A percentile compares a stretch with the other conserved stretches of the same genome.
Conservation (phyloP, 108 stramenopile genomes). For the Heterococcus sp. region DNA sequence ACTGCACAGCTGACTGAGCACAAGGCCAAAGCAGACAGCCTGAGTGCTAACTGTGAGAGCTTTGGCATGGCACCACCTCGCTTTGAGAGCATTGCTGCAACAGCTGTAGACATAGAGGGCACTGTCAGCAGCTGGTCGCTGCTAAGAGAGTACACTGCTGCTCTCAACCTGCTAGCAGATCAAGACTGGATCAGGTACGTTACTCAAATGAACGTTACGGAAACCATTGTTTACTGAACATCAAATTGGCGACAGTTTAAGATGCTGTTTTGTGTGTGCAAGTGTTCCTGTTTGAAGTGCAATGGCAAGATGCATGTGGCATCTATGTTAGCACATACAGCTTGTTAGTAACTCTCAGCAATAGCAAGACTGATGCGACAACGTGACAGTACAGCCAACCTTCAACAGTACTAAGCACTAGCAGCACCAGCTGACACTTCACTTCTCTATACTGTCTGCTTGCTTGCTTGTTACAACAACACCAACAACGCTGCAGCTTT, state of each 20-base stretch:
- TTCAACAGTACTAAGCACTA: no score
- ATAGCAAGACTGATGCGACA: neutral
- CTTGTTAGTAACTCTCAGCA: neutral
- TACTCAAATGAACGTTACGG: neutral
- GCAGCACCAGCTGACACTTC: no score
- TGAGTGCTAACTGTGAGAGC: slow-evolving; percentile 43
- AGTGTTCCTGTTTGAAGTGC: neutral
- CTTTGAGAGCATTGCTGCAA: slow-evolving; percentile 48
- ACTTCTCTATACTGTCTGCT: no score
- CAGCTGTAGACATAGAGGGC: slow-evolving; percentile 47
- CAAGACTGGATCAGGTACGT: slow-evolving; percentile 59
- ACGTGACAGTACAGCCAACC: no score
- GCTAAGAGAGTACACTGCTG: slow-evolving; percentile 51
- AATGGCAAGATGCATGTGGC: neutral
- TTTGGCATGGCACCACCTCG: slow-evolving; percentile 58
- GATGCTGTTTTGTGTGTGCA: neutral
- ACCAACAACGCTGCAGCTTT: slow-evolving; percentile 41
- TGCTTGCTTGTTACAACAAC: no score
- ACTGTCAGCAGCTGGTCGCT: slow-evolving; percentile 47
- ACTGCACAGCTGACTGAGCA: neutral
- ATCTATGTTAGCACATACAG: neutral
- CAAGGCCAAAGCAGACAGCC: neutral
- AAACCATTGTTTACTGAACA: neutral
- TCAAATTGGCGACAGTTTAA: no score
- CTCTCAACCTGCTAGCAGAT: slow-evolving; percentile 35